These are phyloP conservation scores for Curvularia eragrostidis DNA, from an alignment of 2,329 filamentous ascomycete species.

Conservation along the genomic window DNA sequence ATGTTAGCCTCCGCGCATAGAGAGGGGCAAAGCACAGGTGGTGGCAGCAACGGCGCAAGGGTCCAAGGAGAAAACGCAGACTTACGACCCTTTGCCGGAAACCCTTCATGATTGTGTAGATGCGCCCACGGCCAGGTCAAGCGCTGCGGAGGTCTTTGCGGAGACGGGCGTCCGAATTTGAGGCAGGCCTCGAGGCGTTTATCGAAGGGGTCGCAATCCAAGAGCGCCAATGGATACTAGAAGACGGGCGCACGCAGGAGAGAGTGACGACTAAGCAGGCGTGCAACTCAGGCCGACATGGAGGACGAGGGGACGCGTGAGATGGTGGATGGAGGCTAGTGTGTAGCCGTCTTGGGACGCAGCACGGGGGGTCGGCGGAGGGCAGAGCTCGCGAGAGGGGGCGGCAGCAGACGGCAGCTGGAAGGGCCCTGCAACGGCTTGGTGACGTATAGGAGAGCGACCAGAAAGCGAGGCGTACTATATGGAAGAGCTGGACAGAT, in stretches of 20 bases:
- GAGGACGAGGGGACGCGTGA: conserved; percentile 33
- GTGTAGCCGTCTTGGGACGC: conserved; percentile 33
- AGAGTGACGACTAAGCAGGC: conserved; percentile 18
- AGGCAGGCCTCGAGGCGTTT: conserved; percentile 33
- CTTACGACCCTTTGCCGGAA: conserved; percentile 97
- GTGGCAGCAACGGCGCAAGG: conserved; percentile 29
- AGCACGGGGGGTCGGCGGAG: conserved; percentile 35
- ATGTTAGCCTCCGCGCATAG: conserved; percentile 55
- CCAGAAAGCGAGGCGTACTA: conserved; percentile 18
- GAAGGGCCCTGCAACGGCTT: conserved; percentile 26
- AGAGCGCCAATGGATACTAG: conserved; percentile 38
- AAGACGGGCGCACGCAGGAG: conserved; percentile 29
- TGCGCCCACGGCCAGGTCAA: conserved; percentile 42
- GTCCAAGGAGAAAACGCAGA: conserved; percentile 45
- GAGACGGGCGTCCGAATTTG: conserved; percentile 34
- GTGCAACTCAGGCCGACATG: conserved; percentile 41
- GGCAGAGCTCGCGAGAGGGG: conserved; percentile 31
- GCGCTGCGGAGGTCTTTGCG: conserved; percentile 36
- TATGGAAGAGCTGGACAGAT: conserved; percentile 21
- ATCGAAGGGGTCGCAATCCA: conserved; percentile 33
- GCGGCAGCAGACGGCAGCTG: conserved; percentile 27
- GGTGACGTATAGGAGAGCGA: conserved; percentile 23
- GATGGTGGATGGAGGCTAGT: conserved; percentile 36
- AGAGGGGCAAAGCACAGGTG: conserved; percentile 26
- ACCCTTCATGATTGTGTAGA: conserved; percentile 80